Conservation (phyloP, 805 yeast species). For the Trichomonascus vanleenenianus region DNA sequence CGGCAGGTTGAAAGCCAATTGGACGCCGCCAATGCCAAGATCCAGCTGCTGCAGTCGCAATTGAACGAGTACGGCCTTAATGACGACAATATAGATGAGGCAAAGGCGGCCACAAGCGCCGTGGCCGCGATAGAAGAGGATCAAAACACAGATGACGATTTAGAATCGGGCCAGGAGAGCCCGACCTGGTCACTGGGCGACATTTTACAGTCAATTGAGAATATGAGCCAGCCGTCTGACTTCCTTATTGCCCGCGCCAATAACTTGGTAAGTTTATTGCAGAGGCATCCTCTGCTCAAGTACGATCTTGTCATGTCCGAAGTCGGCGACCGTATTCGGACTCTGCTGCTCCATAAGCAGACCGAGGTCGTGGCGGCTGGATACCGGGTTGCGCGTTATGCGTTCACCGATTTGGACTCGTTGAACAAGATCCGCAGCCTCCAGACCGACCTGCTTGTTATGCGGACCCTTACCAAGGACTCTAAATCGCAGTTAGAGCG, state of each 20-base stretch:
- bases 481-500: constrained; percentile 51
- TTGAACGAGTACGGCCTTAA: constrained; percentile 15
- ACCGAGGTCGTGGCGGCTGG: constrained; percentile 68
- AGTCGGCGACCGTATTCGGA: constrained; percentile 42
- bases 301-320: constrained; percentile 45
- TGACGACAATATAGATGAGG: constrained; percentile 1
- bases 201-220: constrained; percentile 49
- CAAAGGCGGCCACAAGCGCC: neutral
- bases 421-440: constrained; percentile 44
- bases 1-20: constrained; percentile 23
- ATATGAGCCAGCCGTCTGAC: constrained; percentile 42
- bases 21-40: constrained; percentile 24
- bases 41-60: constrained; percentile 18
- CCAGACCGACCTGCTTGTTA: constrained; percentile 54
- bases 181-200: constrained; percentile 62
- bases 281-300: constrained; percentile 50
- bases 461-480: constrained; percentile 57
- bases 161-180: constrained; percentile 24
- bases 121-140: neutral
- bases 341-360: constrained; percentile 48
- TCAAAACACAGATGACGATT: constrained; percentile 4
- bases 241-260: constrained; percentile 54
- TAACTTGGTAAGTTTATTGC: constrained; percentile 50
- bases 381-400: constrained; percentile 61
- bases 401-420: constrained; percentile 48